These are phyloP conservation scores for Trypanosoma caninum DNA, from an alignment of 208 protist genomes.

Conservation along the genomic window DNA sequence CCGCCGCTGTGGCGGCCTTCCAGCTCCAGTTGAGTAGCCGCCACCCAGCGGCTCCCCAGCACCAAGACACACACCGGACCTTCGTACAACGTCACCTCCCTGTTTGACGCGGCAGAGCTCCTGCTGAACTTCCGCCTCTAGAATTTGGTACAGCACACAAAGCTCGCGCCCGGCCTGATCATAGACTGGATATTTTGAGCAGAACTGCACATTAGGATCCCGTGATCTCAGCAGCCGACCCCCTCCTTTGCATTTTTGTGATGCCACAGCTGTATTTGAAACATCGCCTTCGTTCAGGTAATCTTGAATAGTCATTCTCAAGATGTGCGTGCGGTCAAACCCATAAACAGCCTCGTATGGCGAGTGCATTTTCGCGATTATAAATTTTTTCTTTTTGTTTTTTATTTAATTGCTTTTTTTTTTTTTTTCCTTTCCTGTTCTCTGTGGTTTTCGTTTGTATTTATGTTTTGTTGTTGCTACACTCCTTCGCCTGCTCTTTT, in stretches of 20 bases:
- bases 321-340: conserved; percentile 70
- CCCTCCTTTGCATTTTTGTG: not conserved
- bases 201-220: conserved; percentile 64
- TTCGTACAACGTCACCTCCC: conserved; percentile 24
- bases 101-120: conserved; percentile 52
- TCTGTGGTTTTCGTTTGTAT: too few relatives aligned
- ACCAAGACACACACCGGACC: conserved; percentile 72
- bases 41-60: conserved; percentile 35
- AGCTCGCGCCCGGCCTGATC: conserved; percentile 74
- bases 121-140: conserved; percentile 65
- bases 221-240: conserved; percentile 40
- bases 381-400: not conserved
- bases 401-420: not conserved
- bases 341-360: conserved; percentile 64
- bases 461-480: too few relatives aligned
- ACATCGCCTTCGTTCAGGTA: conserved; percentile 51
- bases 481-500: too few relatives aligned
- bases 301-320: conserved; percentile 55
- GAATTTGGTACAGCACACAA: conserved; percentile 73
- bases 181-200: conserved; percentile 67
- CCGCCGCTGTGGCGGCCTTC: not conserved
- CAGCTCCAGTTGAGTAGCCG: not conserved
- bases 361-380: conserved; percentile 36
- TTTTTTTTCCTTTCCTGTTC: not conserved
- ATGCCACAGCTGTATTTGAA: not conserved